Percentiles rank a stretch among this genome's conserved stretches.
Conservation (phyloP, 768 basidiomycete species). For the Leccinum longicurvipes region DNA sequence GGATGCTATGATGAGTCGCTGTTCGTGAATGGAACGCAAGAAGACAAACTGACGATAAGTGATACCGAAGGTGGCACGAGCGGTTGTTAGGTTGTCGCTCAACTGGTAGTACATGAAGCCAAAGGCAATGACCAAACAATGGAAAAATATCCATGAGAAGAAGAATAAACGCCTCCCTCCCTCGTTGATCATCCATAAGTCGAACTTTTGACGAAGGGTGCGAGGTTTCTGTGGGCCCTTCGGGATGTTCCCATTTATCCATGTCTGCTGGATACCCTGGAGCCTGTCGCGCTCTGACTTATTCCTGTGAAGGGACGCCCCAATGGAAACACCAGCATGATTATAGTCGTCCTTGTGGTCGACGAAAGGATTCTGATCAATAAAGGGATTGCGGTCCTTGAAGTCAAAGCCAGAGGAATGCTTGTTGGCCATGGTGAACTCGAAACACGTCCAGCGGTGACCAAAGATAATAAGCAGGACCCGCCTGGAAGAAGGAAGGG, state of each 20-base stretch:
- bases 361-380: slow-evolving; percentile 50
- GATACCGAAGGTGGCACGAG: slow-evolving; percentile 67
- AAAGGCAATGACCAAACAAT: slow-evolving; percentile 71
- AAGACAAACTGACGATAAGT: slow-evolving; percentile 61
- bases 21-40: not conserved
- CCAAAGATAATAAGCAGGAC: slow-evolving; percentile 20
- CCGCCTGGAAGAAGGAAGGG: slow-evolving; percentile 22
- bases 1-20: not conserved
- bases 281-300: slow-evolving; percentile 79
- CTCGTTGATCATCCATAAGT: slow-evolving; percentile 93
- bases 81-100: slow-evolving; percentile 72
- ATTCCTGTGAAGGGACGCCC: slow-evolving; percentile 70
- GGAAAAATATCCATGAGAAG: slow-evolving; percentile 75
- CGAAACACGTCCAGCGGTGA: slow-evolving; percentile 18
- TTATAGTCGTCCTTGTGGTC: slow-evolving; percentile 32
- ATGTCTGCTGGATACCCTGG: slow-evolving; percentile 76
- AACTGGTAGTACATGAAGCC: slow-evolving; percentile 75
- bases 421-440: slow-evolving; percentile 34
- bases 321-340: slow-evolving; percentile 25
- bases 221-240: slow-evolving; percentile 36
- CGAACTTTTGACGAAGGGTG: slow-evolving; percentile 45
- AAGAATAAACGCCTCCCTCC: slow-evolving; percentile 81
- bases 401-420: slow-evolving; percentile 68
- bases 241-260: slow-evolving; percentile 34
- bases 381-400: slow-evolving; percentile 48